Conservation (phyloP, 805 yeast species). For the Yamadazyma sp. region DNA sequence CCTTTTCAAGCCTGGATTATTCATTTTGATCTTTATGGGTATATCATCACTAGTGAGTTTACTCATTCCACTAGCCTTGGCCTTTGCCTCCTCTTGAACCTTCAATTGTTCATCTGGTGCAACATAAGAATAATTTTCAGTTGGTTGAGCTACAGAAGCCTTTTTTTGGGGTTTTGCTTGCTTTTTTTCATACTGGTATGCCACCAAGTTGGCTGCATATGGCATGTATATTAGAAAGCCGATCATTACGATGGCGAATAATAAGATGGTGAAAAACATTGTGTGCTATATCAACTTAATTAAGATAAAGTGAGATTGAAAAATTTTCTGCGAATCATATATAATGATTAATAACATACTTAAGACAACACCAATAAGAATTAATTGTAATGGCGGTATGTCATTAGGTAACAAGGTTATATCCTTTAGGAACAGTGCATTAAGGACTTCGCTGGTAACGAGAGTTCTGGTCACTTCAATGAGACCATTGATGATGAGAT, state of each 20-base stretch:
- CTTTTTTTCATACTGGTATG: conserved; percentile 32
- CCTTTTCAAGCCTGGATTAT: conserved; percentile 21
- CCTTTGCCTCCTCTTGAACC: conserved; percentile 10
- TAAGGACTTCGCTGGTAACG: too few relatives aligned
- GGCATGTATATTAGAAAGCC: conserved; percentile 45
- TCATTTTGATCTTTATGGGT: conserved; percentile 33
- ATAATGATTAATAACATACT: too few relatives aligned
- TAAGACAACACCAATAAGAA: too few relatives aligned
- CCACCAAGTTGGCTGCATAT: conserved; percentile 47
- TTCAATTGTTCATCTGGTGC: conserved; percentile 35
- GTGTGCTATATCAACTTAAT: too few relatives aligned
- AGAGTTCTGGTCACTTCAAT: not conserved
- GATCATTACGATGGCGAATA: conserved; percentile 41
- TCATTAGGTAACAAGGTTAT: too few relatives aligned
- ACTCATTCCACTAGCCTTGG: conserved; percentile 19
- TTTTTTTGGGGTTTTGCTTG: conserved; percentile 2
- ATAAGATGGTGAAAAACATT: conserved; percentile 38
- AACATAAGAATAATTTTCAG: conserved; percentile 13
- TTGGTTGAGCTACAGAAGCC: not conserved
- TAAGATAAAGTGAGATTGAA: too few relatives aligned
- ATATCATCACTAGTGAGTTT: conserved; percentile 33
- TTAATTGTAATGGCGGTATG: too few relatives aligned
- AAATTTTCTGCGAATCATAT: conserved; percentile 1
- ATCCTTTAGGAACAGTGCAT: too few relatives aligned
- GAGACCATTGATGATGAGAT: not conserved